Base-by-base conservation (phyloP, 2,329 filamentous ascomycete species). In the Cladosporium sphaerospermum region DNA sequence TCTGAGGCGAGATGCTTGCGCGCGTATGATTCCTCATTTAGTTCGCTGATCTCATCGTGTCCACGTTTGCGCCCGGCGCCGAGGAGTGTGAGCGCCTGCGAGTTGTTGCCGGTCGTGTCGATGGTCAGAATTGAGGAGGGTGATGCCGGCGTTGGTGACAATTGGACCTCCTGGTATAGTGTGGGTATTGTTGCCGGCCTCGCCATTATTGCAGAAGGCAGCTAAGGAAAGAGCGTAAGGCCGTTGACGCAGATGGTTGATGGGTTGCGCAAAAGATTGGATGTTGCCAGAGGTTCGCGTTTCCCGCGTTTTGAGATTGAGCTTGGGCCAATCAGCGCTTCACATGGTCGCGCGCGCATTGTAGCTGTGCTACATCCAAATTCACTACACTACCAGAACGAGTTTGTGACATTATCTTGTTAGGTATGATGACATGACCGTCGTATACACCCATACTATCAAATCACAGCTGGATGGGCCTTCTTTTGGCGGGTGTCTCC, bases 1-100 rank as follows among this genome's bases (percentile, higher is more conserved):
- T 90, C 82, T 2, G 78, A 84, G 23, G 92, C 89, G 50, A 96
- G 75, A 65, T 88, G 82, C 58, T 81, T 84, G 56, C 80, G 76
- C 59, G 84, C 82, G 65, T 95, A 96, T 9, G 80, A 75, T 52
- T 82, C 82, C 68, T 92, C 86, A 60, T 91, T 88, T 64, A 88
- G 63, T 34, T 70, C 69, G 41, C 57, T 64, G 56, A 70, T 66
- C 53, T 75, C 71, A 45, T 69, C 67, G 56, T 71, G 59, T 28
- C 59, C 46, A 31, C 67, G 63, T 56, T 69, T 69, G 41, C 66
- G 63, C 45, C 60, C 62, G 53, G 60, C 62, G 48, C 56, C 56
- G 52, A 56, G 56, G 43, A 74, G 75, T 39, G 78, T 53, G 65
- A 64, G 56, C 84, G 81, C 61, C 18, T 44, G 89, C 79, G 64